Evolutionary conservation across 2,329 filamentous ascomycete species (phyloP).

Genomic region (Aspergillus nomiae): DNA sequence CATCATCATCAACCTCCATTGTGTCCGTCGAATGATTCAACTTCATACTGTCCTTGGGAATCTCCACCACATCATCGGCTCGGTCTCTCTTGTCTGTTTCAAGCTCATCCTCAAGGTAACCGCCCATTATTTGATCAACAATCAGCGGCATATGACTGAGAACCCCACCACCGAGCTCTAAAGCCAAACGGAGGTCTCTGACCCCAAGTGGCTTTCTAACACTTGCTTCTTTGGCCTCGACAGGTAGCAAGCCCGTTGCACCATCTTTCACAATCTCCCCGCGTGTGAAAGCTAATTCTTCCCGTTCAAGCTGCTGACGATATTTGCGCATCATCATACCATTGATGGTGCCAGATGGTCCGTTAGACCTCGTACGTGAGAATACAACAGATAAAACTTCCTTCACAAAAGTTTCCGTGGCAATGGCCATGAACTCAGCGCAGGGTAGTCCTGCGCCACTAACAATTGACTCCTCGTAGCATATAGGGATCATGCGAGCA

Average conservation of each 20-base stretch:
- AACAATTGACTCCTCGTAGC: slow-evolving; percentile 64
- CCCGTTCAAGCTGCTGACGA: slow-evolving; percentile 69
- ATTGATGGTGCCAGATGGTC: slow-evolving; percentile 63
- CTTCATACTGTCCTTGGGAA: slow-evolving; percentile 23
- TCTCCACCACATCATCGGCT: slow-evolving; percentile 25
- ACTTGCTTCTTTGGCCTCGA: slow-evolving; percentile 75
- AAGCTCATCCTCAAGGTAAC: slow-evolving; percentile 74
- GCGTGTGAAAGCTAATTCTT: slow-evolving; percentile 72
- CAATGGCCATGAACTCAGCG: slow-evolving; percentile 62
- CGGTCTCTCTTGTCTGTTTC: slow-evolving; percentile 52
- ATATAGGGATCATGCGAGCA: slow-evolving; percentile 64
- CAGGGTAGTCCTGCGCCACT: slow-evolving; percentile 56
- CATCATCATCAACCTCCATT: slow-evolving; percentile 46
- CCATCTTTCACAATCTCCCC: slow-evolving; percentile 75
- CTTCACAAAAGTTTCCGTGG: slow-evolving; percentile 65
- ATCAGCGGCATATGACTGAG: slow-evolving; percentile 78
- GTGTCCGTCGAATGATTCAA: slow-evolving; percentile 30
- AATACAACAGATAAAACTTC: slow-evolving; percentile 59
- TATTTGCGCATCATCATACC: slow-evolving; percentile 82
- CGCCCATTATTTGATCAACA: slow-evolving; percentile 67
- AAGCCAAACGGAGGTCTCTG: slow-evolving; percentile 73
- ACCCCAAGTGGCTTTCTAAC: slow-evolving; percentile 73
- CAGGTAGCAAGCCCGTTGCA: slow-evolving; percentile 71
- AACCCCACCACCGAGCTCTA: slow-evolving; percentile 74
- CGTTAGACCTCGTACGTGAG: slow-evolving; percentile 57